These are phyloP conservation scores for Begonia fuchsioides DNA, from an alignment of 306 rosid species.

Conservation along the genomic window DNA sequence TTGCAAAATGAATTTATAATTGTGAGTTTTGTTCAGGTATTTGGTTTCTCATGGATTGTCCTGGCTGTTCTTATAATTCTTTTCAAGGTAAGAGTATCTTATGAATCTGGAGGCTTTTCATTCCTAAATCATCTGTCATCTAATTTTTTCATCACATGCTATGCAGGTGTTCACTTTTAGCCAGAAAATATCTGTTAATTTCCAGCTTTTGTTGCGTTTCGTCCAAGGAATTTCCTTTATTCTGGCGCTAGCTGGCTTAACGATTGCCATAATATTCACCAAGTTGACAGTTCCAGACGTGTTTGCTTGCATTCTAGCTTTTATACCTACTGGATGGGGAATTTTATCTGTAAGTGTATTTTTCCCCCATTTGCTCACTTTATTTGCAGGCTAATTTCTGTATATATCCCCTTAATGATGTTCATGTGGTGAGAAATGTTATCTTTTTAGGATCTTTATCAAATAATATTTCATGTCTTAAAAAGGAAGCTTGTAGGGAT, in stretches of 20 bases:
- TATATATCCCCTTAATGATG: no score
- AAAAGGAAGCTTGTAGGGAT: no score
- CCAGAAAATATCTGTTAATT: conserved; percentile 84
- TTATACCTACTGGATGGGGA: conserved; percentile 96
- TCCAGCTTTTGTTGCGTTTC: conserved; percentile 84
- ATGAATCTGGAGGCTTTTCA: background rate
- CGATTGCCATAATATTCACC: conserved; percentile 46
- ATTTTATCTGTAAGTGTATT: conserved; percentile 59
- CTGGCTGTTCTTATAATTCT: conserved; percentile 63
- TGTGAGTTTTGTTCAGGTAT: conserved; percentile 28
- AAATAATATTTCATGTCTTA: no score
- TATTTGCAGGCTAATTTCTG: no score
- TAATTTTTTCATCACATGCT: conserved; percentile 17
- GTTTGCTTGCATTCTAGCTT: conserved; percentile 76
- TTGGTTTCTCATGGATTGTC: conserved; percentile 74
- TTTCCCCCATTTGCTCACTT: background rate
- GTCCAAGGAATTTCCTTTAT: conserved; percentile 74
- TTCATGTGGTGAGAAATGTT: no score
- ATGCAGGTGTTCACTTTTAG: conserved; percentile 80
- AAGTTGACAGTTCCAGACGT: conserved; percentile 45
- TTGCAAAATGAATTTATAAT: background rate
- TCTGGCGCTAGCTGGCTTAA: conserved; percentile 67
- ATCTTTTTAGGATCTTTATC: no score
- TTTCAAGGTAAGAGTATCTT: conserved; percentile 50
- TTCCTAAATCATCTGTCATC: conserved; percentile 3